phyloP scores from a whole-genome alignment of 805 yeast genomes.

The Yarrowia porcina region DNA sequence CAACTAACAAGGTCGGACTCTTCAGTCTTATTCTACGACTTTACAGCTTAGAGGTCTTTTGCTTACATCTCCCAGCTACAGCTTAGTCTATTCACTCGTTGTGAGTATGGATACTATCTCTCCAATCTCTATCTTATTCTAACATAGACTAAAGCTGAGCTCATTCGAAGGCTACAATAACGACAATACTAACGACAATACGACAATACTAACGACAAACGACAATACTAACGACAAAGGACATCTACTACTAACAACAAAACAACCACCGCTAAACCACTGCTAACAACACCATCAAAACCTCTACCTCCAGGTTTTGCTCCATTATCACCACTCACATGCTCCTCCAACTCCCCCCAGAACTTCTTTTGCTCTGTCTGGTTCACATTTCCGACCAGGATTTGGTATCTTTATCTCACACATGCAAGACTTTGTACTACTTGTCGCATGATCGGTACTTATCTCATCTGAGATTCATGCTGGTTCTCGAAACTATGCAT shows the following conservation, averaged over 20 bases:
- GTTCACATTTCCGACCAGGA: neutral
- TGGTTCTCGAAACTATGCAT: neutral
- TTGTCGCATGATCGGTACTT: neutral
- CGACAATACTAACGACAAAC: no score
- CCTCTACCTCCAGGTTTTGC: neutral
- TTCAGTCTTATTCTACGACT: no score
- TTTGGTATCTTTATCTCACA: neutral
- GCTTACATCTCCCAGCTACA: no score
- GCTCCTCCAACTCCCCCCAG: slow-evolving; percentile 37
- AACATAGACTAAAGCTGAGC: no score
- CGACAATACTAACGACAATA: no score
- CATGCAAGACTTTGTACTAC: slow-evolving; percentile 17
- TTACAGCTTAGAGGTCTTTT: no score
- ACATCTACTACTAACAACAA: neutral
- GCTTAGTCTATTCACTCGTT: no score
- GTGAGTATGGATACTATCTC: no score
- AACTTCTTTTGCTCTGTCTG: slow-evolving; percentile 1
- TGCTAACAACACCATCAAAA: neutral
- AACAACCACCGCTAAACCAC: neutral
- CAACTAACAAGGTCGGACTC: no score
- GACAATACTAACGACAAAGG: no score
- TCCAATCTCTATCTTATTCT: no score
- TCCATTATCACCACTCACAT: slow-evolving; percentile 28
- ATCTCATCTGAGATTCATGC: neutral
- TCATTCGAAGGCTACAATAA: no score